These are phyloP conservation scores for Chaetomium cochliodes DNA, from an alignment of 495 filamentous ascomycete genomes.

Conservation along the genomic window DNA sequence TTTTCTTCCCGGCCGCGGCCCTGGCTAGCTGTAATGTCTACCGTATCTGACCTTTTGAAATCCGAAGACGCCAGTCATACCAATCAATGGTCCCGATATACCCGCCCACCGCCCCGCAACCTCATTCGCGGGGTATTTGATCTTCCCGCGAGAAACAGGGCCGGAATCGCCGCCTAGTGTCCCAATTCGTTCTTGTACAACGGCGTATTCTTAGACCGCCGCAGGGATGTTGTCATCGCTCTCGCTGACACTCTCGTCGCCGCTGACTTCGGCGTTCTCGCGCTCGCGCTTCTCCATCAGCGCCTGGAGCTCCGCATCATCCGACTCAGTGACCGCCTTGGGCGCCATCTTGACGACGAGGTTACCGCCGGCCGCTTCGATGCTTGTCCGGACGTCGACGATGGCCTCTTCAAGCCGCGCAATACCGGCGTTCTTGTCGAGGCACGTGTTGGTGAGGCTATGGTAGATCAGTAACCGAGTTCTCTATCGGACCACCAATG, in stretches of 20 bases:
- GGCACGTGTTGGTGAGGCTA: slow-evolving; percentile 78
- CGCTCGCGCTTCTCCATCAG: slow-evolving; percentile 99
- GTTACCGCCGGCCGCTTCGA: slow-evolving; percentile 68
- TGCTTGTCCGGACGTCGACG: slow-evolving; percentile 72
- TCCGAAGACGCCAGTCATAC: slow-evolving; percentile 23
- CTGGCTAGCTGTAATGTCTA: slow-evolving; percentile 20
- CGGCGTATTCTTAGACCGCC: slow-evolving; percentile 38
- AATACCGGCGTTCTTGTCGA: slow-evolving; percentile 89
- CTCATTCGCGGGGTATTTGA: slow-evolving; percentile 5
- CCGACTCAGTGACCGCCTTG: slow-evolving; percentile 97
- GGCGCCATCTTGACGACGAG: slow-evolving; percentile 94
- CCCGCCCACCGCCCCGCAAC: slow-evolving; percentile 3
- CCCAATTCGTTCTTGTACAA: background rate
- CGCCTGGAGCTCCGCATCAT: slow-evolving; percentile 93
- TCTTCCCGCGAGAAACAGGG: background rate
- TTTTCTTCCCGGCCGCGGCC: slow-evolving; percentile 15
- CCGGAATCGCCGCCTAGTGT: background rate
- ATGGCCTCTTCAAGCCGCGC: slow-evolving; percentile 82
- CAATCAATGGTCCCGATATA: slow-evolving; percentile 16
- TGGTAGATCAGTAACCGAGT: background rate
- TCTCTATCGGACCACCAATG: background rate
- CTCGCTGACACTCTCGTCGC: slow-evolving; percentile 90
- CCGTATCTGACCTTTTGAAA: slow-evolving; percentile 25
- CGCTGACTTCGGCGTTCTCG: slow-evolving; percentile 95
- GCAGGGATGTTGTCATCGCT: slow-evolving; percentile 73